Evolutionary conservation across 306 rosid species (phyloP), one percentile per base, ranked within the genome.

Genomic region (Senna siamea): DNA sequence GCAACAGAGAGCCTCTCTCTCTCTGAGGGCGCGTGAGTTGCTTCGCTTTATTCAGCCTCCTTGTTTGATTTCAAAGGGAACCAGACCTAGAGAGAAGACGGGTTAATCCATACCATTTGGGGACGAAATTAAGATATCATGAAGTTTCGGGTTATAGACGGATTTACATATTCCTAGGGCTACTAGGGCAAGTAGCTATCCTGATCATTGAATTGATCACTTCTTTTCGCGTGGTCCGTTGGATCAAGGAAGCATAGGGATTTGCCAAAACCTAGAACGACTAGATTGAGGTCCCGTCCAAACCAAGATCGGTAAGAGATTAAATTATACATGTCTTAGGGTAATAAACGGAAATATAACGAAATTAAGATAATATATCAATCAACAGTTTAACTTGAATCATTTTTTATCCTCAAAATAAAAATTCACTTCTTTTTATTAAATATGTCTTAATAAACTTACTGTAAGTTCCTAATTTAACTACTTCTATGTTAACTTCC

Each of bases 51-150:
- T 79, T 47, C 77, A 68, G 77, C 77, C 67, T 55, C 83, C 77
- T 47, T 5, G 80, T 32, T 72, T 77, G 78, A 73, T 80, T 80
- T 63, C 82, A 37, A 77, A 56, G 80, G 55, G 76, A 48, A 12
- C 57, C 28, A 72, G 62, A 83, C 78, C 79, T 75, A 72, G 69
- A 20, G 59, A 73, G 77, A 76, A 44, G 72, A 76, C 54, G 75
- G 59, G 19, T 69, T 37, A 7, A 70, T 20, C 63, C 63, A 53
- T 2, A 2, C 8, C 8, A 35, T 48, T 65, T 46, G 32, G 81
- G 87, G 61, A 2, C 4, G 11, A 13, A 8, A 40, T 0, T 7
- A 1, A 41, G 64, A 76, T 76, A 61, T 54, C 7, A 7, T 5
- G 0, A 2, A 38, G 14, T 53, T 43, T 62, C 0, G 3, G 70